Conservation (phyloP, 2,329 filamentous ascomycete genomes). For the Pezizomycotina sp. region DNA sequence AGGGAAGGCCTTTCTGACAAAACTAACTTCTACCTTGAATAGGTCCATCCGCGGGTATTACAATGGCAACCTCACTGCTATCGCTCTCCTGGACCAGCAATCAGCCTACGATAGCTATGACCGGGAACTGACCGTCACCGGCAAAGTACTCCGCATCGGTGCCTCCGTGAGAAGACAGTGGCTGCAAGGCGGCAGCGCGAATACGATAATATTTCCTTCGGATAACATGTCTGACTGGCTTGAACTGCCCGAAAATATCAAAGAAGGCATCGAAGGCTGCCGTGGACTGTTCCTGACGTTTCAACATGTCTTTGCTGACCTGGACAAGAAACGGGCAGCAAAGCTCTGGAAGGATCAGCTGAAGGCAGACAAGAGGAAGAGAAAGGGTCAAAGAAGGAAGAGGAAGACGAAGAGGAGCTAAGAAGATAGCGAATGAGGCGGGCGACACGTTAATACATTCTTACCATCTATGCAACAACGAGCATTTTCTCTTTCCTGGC, state of each 20-base stretch:
- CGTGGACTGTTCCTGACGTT: constrained; percentile 90
- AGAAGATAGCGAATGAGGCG: constrained; percentile 21
- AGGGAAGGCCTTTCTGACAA: constrained; percentile 13
- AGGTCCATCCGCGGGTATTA: constrained; percentile 77
- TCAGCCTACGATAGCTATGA: constrained; percentile 87
- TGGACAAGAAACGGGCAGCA: constrained; percentile 59
- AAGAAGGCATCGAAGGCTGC: constrained; percentile 87
- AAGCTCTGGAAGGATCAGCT: constrained; percentile 51
- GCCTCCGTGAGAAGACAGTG: constrained; percentile 74
- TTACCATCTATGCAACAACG: too few species aligned
- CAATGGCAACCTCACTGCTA: constrained; percentile 88
- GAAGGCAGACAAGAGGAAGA: constrained; percentile 39
- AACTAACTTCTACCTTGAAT: too few species aligned
- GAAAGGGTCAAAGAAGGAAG: constrained; percentile 30
- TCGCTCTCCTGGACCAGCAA: constrained; percentile 65
- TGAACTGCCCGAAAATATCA: constrained; percentile 97
- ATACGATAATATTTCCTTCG: constrained; percentile 81
- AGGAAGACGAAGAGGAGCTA: constrained; percentile 30
- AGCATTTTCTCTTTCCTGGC: too few species aligned
- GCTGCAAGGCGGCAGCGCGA: constrained; percentile 90
- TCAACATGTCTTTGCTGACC: constrained; percentile 66
- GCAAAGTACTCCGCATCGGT: constrained; percentile 88
- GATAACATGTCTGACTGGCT: constrained; percentile 97
- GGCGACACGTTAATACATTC: too few species aligned
- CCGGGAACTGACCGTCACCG: constrained; percentile 92